These are phyloP conservation scores for Coniochaeta hoffmannii DNA, from an alignment of 2,329 filamentous ascomycete species.

Conservation along the genomic window DNA sequence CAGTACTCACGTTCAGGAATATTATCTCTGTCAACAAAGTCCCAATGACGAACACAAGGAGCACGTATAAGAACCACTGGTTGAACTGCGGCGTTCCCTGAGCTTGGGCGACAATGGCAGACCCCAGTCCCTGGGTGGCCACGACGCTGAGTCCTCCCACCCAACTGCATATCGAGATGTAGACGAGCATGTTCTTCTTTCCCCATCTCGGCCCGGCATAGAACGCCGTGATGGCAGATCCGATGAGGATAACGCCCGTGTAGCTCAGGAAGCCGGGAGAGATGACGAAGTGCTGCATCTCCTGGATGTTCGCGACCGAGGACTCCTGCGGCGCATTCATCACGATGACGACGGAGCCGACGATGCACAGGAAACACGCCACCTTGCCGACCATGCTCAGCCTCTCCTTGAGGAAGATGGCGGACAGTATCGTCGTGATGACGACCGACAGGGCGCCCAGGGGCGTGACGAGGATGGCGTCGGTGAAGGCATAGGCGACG, in stretches of 20 bases:
- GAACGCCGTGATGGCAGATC: constrained; percentile 62
- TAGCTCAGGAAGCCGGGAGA: constrained; percentile 81
- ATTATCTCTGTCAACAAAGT: constrained; percentile 92
- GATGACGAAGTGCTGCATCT: constrained; percentile 85
- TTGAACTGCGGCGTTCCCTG: constrained; percentile 83
- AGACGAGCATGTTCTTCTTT: constrained; percentile 96
- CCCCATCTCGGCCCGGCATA: constrained; percentile 84
- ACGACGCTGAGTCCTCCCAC: constrained; percentile 93
- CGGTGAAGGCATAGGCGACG: constrained; percentile 92
- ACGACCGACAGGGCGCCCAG: constrained; percentile 89
- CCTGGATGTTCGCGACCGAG: constrained; percentile 78
- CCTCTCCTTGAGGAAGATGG: constrained; percentile 92
- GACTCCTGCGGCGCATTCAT: constrained; percentile 86
- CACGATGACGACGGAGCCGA: constrained; percentile 89
- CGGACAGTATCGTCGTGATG: constrained; percentile 81
- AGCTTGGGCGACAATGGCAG: constrained; percentile 83
- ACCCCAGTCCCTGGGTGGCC: constrained; percentile 84
- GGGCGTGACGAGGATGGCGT: constrained; percentile 91
- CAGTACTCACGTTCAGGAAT: constrained; percentile 78
- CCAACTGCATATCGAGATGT: constrained; percentile 92
- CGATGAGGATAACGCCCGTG: constrained; percentile 73
- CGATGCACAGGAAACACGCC: constrained; percentile 88
- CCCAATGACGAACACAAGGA: constrained; percentile 83
- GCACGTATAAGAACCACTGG: constrained; percentile 91
- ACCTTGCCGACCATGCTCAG: constrained; percentile 95